These are phyloP conservation scores for Naganishia sp. DNA, from an alignment of 1,284 basidiomycete species.

Conservation along the genomic window DNA sequence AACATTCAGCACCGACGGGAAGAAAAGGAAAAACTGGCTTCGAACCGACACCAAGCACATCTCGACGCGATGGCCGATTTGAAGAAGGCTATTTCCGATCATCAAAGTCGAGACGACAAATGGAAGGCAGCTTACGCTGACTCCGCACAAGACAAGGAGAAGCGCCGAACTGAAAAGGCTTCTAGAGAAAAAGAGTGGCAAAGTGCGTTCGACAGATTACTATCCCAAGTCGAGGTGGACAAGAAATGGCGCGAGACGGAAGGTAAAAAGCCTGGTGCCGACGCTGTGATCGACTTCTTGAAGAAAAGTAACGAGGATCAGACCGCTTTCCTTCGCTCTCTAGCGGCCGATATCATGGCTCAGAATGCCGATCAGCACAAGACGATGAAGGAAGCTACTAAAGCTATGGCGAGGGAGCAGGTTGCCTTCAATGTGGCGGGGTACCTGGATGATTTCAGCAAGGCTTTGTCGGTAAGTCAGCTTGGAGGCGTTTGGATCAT, in stretches of 20 bases:
- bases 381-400: slow-evolving; percentile 45
- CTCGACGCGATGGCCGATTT: slow-evolving; percentile 45
- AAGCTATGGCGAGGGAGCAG: slow-evolving; percentile 50
- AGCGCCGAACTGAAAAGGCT: slow-evolving; percentile 45
- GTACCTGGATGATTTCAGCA: slow-evolving; percentile 53
- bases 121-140: slow-evolving; percentile 41
- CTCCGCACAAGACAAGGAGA: slow-evolving; percentile 41
- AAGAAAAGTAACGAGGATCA: slow-evolving; percentile 47
- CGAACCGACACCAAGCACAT: slow-evolving; percentile 45
- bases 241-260: slow-evolving; percentile 50
- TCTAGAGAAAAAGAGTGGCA: slow-evolving; percentile 48
- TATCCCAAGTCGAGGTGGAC: slow-evolving; percentile 44
- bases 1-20: slow-evolving; percentile 41
- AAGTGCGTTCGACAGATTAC: slow-evolving; percentile 45
- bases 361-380: slow-evolving; percentile 53
- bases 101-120: slow-evolving; percentile 44
- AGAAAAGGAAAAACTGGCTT: slow-evolving; percentile 43
- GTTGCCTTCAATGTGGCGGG: slow-evolving; percentile 53
- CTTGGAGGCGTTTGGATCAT: background rate
- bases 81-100: slow-evolving; percentile 42
- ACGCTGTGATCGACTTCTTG: slow-evolving; percentile 51
- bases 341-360: slow-evolving; percentile 49
- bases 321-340: slow-evolving; percentile 48
- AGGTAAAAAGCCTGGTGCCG: slow-evolving; percentile 48
- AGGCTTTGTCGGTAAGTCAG: slow-evolving; percentile 45